Evolutionary conservation across 2,329 filamentous ascomycete genomes (phyloP), one percentile per base, ranked within the genome.

Genomic region (Botrytis fragariae): DNA sequence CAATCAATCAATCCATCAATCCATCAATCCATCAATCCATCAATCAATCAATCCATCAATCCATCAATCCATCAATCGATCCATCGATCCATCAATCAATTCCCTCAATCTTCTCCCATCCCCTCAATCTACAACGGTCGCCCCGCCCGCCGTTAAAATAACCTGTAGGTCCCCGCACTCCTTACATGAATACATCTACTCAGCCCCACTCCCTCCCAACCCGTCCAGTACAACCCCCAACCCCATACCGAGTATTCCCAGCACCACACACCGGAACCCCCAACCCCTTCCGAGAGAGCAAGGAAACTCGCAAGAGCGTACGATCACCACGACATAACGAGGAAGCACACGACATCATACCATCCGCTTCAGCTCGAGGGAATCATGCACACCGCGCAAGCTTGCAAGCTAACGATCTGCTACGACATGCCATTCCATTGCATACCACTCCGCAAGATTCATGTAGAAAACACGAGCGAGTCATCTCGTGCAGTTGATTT

Each of bases 151-250:
- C 61, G 61, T 63, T 63, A 32, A 4, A 44, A 63, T 44, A 63
- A 63, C 37, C 60, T 63, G 60, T 63, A 29, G 37, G 14, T 44
- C 60, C 60, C 37, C 60, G 60, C 60, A 63, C 37, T 63, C 37
- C 60, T 20, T 62, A 62, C 60, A 63, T 48, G 45, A 48, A 25
- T 48, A 7, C 20, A 22, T 42, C n/a, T 20, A 10, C 60, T 63
- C 35, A 63, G 37, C 60, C 37, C 60, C 37, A 42, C 60, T 16
- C 51, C 48, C 48, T 12, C 51, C 7, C 51, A 51, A 25, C 45
- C 48, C 6, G 12, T n/a, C 5, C 48, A n/a, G 25, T 54, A 6
- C 25, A 14, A 54, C 25, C 48, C 48, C 48, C 48, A n/a, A 54
- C 48, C 5, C 25, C 48, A 5, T 59, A 22, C 37, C 22, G 12